Evolutionary conservation across 2,329 filamentous ascomycete species (phyloP), one percentile per base, ranked within the genome.

Genomic region (Monosporascus sp.): DNA sequence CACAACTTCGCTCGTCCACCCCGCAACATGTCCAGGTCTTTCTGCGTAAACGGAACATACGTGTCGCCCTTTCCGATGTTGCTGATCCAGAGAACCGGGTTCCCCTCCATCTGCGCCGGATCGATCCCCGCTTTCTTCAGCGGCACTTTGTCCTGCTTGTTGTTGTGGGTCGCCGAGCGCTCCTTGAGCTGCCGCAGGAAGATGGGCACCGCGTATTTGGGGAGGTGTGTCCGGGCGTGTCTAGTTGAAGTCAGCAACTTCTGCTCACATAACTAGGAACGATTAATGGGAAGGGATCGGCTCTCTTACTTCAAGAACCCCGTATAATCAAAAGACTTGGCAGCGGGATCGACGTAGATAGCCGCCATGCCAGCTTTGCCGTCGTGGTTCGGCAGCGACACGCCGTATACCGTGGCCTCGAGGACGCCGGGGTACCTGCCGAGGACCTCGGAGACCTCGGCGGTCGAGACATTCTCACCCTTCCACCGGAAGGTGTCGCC

Each of bases 401-500:
- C 83, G 25, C 86, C 86, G 64, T 89, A 89, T 7, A 89, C 85
- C 55, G 87, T 88, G 1, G 85, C 84, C 65, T 89, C 85, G 22
- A 76, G 67, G 15, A 88, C 72, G 1, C 79, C 79, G 0, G 82
- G 77, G 60, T 79, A 83, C 27, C 72, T 70, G 5, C 84, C 83
- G 1, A 90, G 68, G 0, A 82, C 76, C 60, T 87, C 82, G 2
- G 83, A 76, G 1, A 89, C 86, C 68, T 89, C 86, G 11, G 83
- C 73, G 41, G 83, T 87, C 11, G 80, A 83, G 41, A 87, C 82
- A 59, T 87, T 87, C 68, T 87, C 83, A 50, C 81, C 81, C 67
- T 89, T 89, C 87, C 87, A 89, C 35, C 87, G 78, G 69, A 85
- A 90, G 0, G 87, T 90, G 66, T 90, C 87, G 2, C 87, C 87